These are phyloP conservation scores for Strobilomyces dryophilus DNA, from an alignment of 768 basidiomycete genomes.

Conservation along the genomic window DNA sequence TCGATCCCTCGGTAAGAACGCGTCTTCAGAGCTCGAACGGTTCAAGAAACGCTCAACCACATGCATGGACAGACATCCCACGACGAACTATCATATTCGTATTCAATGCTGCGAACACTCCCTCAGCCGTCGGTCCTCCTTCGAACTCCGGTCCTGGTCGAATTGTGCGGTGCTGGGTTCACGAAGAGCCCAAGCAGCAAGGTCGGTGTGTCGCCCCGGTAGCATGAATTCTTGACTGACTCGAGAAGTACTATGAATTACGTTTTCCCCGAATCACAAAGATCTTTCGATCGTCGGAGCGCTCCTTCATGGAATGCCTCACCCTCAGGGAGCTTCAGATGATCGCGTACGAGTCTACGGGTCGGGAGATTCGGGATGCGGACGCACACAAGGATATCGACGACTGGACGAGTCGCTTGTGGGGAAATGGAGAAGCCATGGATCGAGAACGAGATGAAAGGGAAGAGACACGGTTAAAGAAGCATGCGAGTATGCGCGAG, in stretches of 20 bases:
- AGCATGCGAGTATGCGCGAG: constrained; percentile 33
- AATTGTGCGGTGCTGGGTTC: constrained; percentile 81
- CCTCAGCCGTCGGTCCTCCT: constrained; percentile 54
- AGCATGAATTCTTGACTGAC: not conserved
- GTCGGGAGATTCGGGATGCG: constrained; percentile 39
- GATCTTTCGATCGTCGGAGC: constrained; percentile 54
- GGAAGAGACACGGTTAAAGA: constrained; percentile 34
- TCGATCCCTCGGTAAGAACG: constrained; percentile 20
- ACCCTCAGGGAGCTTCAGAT: constrained; percentile 47
- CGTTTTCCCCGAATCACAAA: constrained; percentile 82
- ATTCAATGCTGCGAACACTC: constrained; percentile 46
- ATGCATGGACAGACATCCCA: constrained; percentile 1
- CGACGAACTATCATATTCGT: constrained; percentile 49
- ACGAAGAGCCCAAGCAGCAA: constrained; percentile 58
- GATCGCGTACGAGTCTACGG: constrained; percentile 52
- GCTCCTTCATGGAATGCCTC: constrained; percentile 58
- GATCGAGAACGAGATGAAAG: constrained; percentile 21
- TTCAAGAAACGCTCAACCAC: not conserved
- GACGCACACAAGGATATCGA: constrained; percentile 45
- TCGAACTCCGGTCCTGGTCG: constrained; percentile 58
- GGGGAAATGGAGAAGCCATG: constrained; percentile 38
- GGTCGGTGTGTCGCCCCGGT: constrained; percentile 35
- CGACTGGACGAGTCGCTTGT: constrained; percentile 40
- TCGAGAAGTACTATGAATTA: constrained; percentile 67
- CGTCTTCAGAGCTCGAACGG: not conserved